Conservation (phyloP, 257 asterid species). For the Petunia axillaris region DNA sequence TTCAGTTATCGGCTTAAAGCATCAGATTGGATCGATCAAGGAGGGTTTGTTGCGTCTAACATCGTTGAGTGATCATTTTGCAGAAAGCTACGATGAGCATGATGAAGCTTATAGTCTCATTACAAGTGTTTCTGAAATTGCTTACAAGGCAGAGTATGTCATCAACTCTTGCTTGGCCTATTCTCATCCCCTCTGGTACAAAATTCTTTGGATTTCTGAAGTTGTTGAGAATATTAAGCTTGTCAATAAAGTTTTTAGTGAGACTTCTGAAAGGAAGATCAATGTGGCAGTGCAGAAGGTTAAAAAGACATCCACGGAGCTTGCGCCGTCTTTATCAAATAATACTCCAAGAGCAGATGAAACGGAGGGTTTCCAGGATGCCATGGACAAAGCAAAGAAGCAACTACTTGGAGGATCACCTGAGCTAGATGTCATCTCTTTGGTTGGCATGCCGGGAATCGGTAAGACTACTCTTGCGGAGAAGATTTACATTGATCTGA, state of each 20-base stretch:
- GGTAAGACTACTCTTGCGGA: slow-evolving; percentile 22
- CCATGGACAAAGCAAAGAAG: slow-evolving; percentile 8
- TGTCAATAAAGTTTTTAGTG: not conserved
- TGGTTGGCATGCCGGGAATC: slow-evolving; percentile 22
- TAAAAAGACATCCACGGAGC: not conserved
- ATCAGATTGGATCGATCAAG: slow-evolving; percentile 19
- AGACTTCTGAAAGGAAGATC: not conserved
- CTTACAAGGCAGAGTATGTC: slow-evolving; percentile 20
- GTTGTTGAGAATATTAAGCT: not conserved
- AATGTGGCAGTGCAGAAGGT: not conserved
- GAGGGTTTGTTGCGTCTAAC: not conserved
- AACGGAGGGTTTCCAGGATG: slow-evolving; percentile 22
- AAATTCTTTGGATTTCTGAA: slow-evolving; percentile 16
- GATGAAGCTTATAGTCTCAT: slow-evolving; percentile 6
- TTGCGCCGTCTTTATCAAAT: not conserved
- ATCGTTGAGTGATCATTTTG: not conserved
- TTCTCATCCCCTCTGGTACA: slow-evolving; percentile 24
- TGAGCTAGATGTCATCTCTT: slow-evolving; percentile 15
- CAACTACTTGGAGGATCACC: slow-evolving; percentile 22
- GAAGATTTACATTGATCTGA: slow-evolving; percentile 21
- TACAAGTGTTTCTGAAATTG: slow-evolving; percentile 17
- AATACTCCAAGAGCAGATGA: slow-evolving; percentile 1
- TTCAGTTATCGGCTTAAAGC: not conserved
- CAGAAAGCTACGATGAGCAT: slow-evolving; percentile 25
- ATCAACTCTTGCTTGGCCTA: slow-evolving; percentile 17